These are phyloP conservation scores for Yarrowia divulgata DNA, from an alignment of 805 yeast species.

Conservation along the genomic window DNA sequence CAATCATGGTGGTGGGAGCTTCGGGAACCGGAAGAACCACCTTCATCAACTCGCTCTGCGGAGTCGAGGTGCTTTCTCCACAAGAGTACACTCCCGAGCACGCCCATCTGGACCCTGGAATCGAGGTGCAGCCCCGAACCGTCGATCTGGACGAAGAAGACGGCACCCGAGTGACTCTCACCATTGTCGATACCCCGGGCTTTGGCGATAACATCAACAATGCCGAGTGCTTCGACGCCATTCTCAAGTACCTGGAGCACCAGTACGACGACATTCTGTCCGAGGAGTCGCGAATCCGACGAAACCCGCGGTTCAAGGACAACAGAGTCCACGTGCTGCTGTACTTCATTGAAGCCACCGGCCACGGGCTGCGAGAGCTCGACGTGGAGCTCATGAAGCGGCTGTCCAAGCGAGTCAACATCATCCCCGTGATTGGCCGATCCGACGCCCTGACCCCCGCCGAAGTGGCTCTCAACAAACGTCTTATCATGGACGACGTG, in stretches of 20 bases:
- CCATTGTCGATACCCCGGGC: slow-evolving; percentile 75
- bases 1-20: slow-evolving; percentile 74
- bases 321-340: slow-evolving; percentile 78
- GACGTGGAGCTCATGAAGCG: slow-evolving; percentile 76
- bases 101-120: slow-evolving; percentile 38
- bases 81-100: slow-evolving; percentile 35
- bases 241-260: slow-evolving; percentile 67
- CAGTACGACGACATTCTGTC: slow-evolving; percentile 76
- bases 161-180: slow-evolving; percentile 60
- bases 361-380: slow-evolving; percentile 65
- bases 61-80: slow-evolving; percentile 42
- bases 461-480: slow-evolving; percentile 65
- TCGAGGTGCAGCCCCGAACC: slow-evolving; percentile 33
- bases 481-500: slow-evolving; percentile 63
- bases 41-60: slow-evolving; percentile 71
- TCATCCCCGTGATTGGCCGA: slow-evolving; percentile 82
- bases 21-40: slow-evolving; percentile 78
- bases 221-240: slow-evolving; percentile 56
- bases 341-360: slow-evolving; percentile 72
- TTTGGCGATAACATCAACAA: slow-evolving; percentile 80
- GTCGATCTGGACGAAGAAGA: slow-evolving; percentile 64
- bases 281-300: slow-evolving; percentile 75
- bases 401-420: slow-evolving; percentile 75
- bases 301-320: slow-evolving; percentile 75
- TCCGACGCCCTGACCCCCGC: slow-evolving; percentile 77